phyloP scores from a whole-genome alignment of 768 basidiomycete species.

The Termitomyces sp. region DNA sequence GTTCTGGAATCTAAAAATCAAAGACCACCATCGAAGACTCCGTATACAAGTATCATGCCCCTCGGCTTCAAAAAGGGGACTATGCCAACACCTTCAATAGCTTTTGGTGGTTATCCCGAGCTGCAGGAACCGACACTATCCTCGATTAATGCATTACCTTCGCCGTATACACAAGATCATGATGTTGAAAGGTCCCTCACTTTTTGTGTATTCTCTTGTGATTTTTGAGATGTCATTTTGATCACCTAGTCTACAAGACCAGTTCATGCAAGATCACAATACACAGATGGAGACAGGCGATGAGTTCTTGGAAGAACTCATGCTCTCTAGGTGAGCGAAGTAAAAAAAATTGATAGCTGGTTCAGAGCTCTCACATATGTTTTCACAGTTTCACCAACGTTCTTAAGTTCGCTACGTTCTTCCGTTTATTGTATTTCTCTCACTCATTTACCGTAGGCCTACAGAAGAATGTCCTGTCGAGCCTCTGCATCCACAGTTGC shows the following conservation, averaged over 20 bases:
- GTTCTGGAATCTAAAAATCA: constrained; percentile 10
- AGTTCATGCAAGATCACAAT: background rate
- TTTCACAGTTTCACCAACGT: background rate
- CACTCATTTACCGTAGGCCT: constrained; percentile 15
- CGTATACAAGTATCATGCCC: constrained; percentile 3
- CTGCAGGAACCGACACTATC: background rate
- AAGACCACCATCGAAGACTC: background rate
- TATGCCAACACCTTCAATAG: constrained; percentile 7
- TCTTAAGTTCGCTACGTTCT: constrained; percentile 29
- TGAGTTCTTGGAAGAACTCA: background rate
- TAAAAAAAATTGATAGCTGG: background rate
- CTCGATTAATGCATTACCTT: constrained; percentile 1
- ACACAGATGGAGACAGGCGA: background rate
- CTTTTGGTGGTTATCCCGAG: background rate
- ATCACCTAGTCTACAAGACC: background rate
- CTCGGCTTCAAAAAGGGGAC: constrained; percentile 43
- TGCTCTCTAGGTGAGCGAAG: background rate
- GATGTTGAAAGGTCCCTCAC: constrained; percentile 1
- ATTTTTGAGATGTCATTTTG: background rate
- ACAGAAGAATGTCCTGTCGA: constrained; percentile 20
- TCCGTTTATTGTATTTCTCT: background rate
- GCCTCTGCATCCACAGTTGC: constrained; percentile 19
- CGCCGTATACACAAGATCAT: background rate
- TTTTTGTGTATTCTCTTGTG: background rate
- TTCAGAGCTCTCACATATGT: background rate